Evolutionary conservation across 306 rosid genomes (phyloP).

Genomic region (Lathyrus aphaca): DNA sequence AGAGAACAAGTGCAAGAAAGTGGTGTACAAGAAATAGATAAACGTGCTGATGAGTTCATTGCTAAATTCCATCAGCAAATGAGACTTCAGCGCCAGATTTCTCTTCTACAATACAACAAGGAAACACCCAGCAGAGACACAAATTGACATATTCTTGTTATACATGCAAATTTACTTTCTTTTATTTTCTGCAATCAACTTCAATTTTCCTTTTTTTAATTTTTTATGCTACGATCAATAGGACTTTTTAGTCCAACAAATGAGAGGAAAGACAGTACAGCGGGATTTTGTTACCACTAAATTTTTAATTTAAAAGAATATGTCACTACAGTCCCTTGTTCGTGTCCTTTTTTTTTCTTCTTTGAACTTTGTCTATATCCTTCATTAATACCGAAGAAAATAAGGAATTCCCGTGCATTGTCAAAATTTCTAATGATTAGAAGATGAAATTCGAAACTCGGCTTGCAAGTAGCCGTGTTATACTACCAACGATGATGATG

Average conservation of each 20-base stretch:
- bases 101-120: slow-evolving; percentile 43
- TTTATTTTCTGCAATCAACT: slow-evolving; percentile 13
- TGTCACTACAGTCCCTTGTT: background rate
- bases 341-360: background rate
- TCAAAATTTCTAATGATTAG: background rate
- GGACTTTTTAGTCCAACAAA: slow-evolving; percentile 5
- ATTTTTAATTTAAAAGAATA: background rate
- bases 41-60: slow-evolving; percentile 82
- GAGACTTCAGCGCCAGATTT: slow-evolving; percentile 53
- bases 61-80: slow-evolving; percentile 64
- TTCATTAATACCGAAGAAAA: background rate
- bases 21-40: slow-evolving; percentile 54
- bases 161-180: background rate
- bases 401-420: background rate
- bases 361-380: background rate
- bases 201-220: background rate
- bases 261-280: slow-evolving; percentile 13
- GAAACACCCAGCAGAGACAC: slow-evolving; percentile 31
- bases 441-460: background rate
- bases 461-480: background rate
- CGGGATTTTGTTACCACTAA: slow-evolving; percentile 41
- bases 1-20: background rate
- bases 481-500: too few species aligned
- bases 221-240: slow-evolving; percentile 26
- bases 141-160: background rate